Percentiles rank a stretch among this genome's conserved stretches.
Evolutionary conservation across 2,329 filamentous ascomycete genomes (phyloP).

Genomic region (Neospermospora avenae): DNA sequence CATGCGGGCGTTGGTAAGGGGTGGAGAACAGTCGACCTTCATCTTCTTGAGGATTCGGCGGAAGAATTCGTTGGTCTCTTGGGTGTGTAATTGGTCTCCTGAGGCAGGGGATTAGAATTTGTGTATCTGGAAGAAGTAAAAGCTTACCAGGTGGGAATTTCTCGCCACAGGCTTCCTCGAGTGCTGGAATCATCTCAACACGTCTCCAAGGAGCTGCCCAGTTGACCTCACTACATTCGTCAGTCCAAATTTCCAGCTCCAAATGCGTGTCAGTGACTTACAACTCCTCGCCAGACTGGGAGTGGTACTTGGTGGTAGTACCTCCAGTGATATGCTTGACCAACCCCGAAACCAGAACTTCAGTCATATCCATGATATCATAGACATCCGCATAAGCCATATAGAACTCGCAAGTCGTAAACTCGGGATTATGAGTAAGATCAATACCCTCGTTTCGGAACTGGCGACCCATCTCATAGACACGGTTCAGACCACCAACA

Average conservation of each 20-base stretch:
- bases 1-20: constrained; percentile 92
- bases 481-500: constrained; percentile 88
- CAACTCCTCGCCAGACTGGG: constrained; percentile 79
- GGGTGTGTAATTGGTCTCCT: constrained; percentile 82
- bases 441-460: constrained; percentile 94
- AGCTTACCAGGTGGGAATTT: constrained; percentile 66
- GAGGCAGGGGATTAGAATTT: constrained; percentile 40
- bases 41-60: constrained; percentile 81
- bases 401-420: constrained; percentile 98
- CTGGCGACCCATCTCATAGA: constrained; percentile 93
- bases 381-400: constrained; percentile 89
- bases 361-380: constrained; percentile 86
- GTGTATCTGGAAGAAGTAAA: neutral
- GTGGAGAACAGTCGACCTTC: constrained; percentile 84
- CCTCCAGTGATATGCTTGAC: constrained; percentile 86
- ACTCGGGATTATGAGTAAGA: constrained; percentile 95
- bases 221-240: constrained; percentile 58
- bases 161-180: constrained; percentile 86
- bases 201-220: constrained; percentile 94
- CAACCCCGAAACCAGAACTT: constrained; percentile 85
- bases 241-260: neutral
- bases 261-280: constrained; percentile 38
- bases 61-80: constrained; percentile 84
- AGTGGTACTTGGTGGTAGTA: constrained; percentile 83
- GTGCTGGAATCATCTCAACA: constrained; percentile 91